Base-by-base conservation (phyloP, 176 grass and related monocot species). In the Themeda triandra region DNA sequence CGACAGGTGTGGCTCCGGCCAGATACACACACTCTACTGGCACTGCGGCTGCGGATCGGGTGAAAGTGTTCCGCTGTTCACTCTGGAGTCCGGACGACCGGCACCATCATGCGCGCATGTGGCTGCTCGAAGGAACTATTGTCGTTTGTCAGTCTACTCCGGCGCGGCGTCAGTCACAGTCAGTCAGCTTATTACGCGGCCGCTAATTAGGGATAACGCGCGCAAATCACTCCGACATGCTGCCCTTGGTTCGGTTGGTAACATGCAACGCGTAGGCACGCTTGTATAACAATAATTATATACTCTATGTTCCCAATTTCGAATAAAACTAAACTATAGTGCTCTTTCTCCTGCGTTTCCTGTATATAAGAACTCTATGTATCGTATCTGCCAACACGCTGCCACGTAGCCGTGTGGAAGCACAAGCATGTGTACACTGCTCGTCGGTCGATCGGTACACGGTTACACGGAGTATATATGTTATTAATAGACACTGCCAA, bases 211-310 rank as follows among this genome's bases (percentile, higher is more conserved):
- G 18, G 51, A 18, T 40, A 27, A 18, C 69, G 24, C 27, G 40
- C 69, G 69, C 13, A 28, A 72, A 72, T 72, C 69, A 72, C 69
- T 72, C 69, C 24, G 40, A 46, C 69, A 72, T 72, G 40, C 11
- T 45, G 69, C 40, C 40, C 24, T 17, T 41, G 69, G 24, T 18
- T 42, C 40, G 69, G 69, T 53, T 49, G 46, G 46, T 48, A 51
- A 51, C 48, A 51, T 51, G 48, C 17, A 53, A 53, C 3, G 4
- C 15, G 46, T 49, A 53, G 48, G 17, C 48, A 21, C 17, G 6
- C 6, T 19, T 53, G 48, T 53, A 48, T 35, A 1, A 5, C 1
- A 17, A 1, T 5, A 15, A 48, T 48, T 48, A 14, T 15, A 48
- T 48, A 14, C 14, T 15, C 13, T 42, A 42, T n/a, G 12, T 45